phyloP scores from a whole-genome alignment of 2,329 filamentous ascomycete species.

The Fusarium fujikuroi region DNA sequence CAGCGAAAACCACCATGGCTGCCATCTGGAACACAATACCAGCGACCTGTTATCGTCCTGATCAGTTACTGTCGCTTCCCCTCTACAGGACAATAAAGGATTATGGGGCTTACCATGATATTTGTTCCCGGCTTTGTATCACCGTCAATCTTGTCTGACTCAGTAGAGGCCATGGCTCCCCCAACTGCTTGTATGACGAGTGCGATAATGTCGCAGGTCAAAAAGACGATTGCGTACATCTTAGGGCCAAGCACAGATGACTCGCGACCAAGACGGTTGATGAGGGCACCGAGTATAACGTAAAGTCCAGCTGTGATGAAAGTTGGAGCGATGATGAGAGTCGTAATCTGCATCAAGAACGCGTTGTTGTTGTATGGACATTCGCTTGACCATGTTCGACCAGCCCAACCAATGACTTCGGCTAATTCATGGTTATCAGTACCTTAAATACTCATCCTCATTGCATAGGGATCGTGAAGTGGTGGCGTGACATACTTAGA shows the following conservation, averaged over 20 bases:
- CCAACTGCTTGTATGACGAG: background rate
- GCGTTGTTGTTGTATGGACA: background rate
- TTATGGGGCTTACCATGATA: background rate
- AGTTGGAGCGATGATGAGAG: background rate
- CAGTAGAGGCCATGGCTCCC: background rate
- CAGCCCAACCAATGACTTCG: background rate
- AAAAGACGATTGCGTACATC: background rate
- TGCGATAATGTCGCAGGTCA: background rate
- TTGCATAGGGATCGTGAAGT: too few species aligned
- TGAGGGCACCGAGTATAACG: background rate
- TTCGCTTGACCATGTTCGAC: background rate
- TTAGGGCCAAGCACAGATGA: background rate
- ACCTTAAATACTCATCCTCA: rapidly evolving
- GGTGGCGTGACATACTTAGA: background rate
- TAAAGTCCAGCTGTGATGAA: background rate
- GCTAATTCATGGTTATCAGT: background rate
- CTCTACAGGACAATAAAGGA: rapidly evolving
- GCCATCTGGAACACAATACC: background rate
- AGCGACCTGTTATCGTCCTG: background rate
- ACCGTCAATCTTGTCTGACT: background rate
- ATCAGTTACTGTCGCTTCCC: background rate
- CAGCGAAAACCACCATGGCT: background rate
- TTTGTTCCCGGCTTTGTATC: background rate
- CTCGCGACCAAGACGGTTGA: background rate
- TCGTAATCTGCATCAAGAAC: background rate